Percentiles rank a stretch among this genome's conserved stretches.
Evolutionary conservation across 139 green algal species (phyloP).

Genomic region (Yamagishiella unicocca): DNA sequence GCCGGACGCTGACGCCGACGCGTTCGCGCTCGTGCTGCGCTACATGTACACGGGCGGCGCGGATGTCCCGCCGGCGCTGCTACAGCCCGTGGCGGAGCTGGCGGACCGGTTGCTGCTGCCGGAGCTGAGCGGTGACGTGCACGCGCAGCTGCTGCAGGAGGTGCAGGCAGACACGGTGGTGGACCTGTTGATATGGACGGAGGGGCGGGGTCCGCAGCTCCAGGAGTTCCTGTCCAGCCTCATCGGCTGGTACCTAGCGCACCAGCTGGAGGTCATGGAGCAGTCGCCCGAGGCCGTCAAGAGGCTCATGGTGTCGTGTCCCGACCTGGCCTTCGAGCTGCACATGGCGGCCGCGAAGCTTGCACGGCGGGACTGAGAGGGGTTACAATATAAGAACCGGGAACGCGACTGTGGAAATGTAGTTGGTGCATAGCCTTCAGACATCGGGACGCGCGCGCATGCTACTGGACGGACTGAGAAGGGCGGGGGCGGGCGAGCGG

Average conservation of each 20-base stretch:
- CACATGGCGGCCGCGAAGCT: constrained; percentile 1
- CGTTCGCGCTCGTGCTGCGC: background rate
- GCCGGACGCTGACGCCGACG: background rate
- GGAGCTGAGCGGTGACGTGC: background rate
- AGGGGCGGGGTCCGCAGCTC: background rate
- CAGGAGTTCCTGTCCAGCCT: background rate
- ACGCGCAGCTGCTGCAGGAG: background rate
- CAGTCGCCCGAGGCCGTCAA: background rate
- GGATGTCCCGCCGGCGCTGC: background rate
- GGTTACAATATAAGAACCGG: background rate
- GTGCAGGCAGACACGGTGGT: background rate
- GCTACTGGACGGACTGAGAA: no score
- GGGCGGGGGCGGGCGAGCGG: no score
- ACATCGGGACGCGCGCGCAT: no score
- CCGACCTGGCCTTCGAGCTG: background rate
- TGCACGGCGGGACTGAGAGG: background rate
- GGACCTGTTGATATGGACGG: background rate
- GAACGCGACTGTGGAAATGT: background rate
- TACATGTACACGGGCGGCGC: background rate
- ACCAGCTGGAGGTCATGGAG: background rate
- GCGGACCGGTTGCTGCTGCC: background rate
- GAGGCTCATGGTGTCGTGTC: background rate
- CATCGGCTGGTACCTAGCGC: constrained; percentile 6
- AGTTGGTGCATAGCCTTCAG: background rate
- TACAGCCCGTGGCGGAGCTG: background rate